Conservation (phyloP, 2,329 filamentous ascomycete genomes). For the Pseudogymnoascus sp. region DNA sequence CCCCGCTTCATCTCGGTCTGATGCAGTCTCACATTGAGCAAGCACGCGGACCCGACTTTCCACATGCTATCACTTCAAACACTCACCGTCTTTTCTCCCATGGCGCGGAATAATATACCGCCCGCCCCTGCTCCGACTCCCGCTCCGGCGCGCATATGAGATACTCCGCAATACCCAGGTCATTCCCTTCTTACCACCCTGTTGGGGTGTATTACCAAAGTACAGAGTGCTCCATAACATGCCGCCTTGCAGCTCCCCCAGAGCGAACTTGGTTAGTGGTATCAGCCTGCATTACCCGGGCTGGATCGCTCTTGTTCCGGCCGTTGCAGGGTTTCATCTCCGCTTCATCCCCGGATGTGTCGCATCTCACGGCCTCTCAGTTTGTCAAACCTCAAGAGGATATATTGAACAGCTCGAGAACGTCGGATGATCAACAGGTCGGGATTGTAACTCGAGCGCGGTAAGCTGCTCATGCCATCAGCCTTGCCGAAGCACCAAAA, state of each 20-base stretch:
- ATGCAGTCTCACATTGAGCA: background rate
- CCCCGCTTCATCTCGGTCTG: background rate
- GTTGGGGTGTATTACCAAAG: background rate
- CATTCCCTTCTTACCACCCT: background rate
- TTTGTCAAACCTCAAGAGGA: background rate
- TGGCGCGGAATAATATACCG: background rate
- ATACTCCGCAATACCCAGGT: background rate
- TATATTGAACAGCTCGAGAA: background rate
- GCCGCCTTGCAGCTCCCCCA: background rate
- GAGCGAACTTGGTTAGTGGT: background rate
- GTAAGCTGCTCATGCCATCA: background rate
- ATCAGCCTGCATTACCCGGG: background rate
- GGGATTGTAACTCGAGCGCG: background rate
- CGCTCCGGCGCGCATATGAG: background rate
- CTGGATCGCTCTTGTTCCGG: background rate
- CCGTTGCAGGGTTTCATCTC: background rate
- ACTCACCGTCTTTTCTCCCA: background rate
- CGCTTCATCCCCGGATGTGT: background rate
- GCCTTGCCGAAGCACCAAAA: background rate
- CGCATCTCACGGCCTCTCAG: background rate
- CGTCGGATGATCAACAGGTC: background rate
- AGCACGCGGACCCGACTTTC: background rate
- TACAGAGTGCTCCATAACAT: background rate
- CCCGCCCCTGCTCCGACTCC: background rate
- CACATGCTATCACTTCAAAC: background rate